Conservation (phyloP, 2,329 filamentous ascomycete species). For the Sphaerulina vaccinii region DNA sequence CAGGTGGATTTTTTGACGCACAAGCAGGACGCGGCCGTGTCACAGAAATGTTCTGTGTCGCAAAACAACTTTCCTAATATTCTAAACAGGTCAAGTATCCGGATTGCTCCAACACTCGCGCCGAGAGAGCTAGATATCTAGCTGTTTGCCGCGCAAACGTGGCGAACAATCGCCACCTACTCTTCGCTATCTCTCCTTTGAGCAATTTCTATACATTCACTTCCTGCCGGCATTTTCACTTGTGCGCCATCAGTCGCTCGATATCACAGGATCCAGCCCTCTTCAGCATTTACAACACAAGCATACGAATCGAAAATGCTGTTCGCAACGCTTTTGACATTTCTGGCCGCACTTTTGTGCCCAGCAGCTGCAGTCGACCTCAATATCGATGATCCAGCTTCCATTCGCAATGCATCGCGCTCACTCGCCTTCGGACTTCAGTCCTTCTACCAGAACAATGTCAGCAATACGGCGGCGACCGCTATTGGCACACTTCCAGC, state of each 20-base stretch:
- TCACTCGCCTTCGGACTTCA: conserved; percentile 37
- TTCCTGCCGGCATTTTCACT: background rate
- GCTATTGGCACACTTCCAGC: conserved; percentile 42
- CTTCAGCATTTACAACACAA: background rate
- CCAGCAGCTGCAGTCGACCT: conserved; percentile 22
- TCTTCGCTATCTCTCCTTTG: conserved; percentile 1
- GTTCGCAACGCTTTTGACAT: conserved; percentile 11
- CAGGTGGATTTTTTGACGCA: conserved; percentile 3
- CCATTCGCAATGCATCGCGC: conserved; percentile 36
- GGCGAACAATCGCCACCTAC: conserved; percentile 5
- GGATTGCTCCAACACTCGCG: conserved; percentile 1
- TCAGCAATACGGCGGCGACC: conserved; percentile 30
- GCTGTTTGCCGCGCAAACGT: conserved; percentile 12
- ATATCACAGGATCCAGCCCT: background rate
- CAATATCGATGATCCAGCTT: conserved; percentile 29
- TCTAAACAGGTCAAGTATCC: conserved; percentile 6
- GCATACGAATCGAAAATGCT: conserved; percentile 12
- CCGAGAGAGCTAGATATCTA: background rate
- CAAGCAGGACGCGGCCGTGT: background rate
- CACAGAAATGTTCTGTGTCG: conserved; percentile 6
- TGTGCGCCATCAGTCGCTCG: background rate
- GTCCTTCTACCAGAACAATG: conserved; percentile 38
- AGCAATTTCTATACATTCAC: background rate
- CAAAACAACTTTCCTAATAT: background rate
- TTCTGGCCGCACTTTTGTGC: conserved; percentile 10